These are phyloP conservation scores for Ganoderma lucidum DNA, from an alignment of 1,284 basidiomycete genomes.

Conservation along the genomic window DNA sequence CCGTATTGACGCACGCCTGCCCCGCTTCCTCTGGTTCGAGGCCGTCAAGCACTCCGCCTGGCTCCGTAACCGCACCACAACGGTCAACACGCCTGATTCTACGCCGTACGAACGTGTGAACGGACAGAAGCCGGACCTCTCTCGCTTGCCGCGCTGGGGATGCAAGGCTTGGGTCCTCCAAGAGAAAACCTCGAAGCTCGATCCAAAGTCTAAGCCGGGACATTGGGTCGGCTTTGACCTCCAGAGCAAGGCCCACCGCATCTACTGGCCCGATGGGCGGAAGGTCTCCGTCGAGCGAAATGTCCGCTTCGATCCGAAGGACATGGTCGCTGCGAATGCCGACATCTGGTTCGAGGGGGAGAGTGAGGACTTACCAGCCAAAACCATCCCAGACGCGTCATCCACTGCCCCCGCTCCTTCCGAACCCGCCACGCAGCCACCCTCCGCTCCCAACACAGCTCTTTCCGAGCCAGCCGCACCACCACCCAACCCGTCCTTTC, in stretches of 20 bases:
- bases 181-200: constrained; percentile 17
- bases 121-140: constrained; percentile 29
- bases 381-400: too few relatives aligned
- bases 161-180: constrained; percentile 19
- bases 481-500: too few relatives aligned
- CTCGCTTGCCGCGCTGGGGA: constrained; percentile 24
- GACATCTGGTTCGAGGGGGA: too few relatives aligned
- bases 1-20: constrained; percentile 34
- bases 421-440: too few relatives aligned
- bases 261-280: too few relatives aligned
- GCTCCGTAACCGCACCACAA: constrained; percentile 36
- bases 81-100: constrained; percentile 15
- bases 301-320: too few relatives aligned
- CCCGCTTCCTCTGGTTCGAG: constrained; percentile 39
- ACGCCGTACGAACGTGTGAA: constrained; percentile 31
- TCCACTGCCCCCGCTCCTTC: too few relatives aligned
- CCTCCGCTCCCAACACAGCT: too few relatives aligned
- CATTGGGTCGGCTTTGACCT: constrained; percentile 27
- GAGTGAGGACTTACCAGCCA: too few relatives aligned
- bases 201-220: constrained; percentile 21
- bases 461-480: too few relatives aligned
- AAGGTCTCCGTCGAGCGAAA: too few relatives aligned
- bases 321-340: too few relatives aligned
- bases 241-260: background rate
- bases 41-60: constrained; percentile 36